phyloP scores from a whole-genome alignment of 805 yeast species.

The Henningerozyma blattae region DNA sequence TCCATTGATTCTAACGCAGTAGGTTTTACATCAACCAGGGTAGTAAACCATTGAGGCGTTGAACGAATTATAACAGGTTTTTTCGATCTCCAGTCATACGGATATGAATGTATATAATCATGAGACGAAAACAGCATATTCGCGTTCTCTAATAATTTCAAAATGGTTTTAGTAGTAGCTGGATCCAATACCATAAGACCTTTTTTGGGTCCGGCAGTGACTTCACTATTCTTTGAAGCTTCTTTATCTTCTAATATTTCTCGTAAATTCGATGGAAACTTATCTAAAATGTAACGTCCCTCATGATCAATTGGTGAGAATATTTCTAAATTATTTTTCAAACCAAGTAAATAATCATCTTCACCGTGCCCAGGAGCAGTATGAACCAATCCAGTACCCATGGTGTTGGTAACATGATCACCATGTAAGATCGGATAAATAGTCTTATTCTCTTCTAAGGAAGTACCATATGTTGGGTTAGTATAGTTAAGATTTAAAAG shows the following conservation, averaged over 20 bases:
- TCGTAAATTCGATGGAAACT: conserved; percentile 23
- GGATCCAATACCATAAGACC: conserved; percentile 49
- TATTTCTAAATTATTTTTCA: conserved; percentile 41
- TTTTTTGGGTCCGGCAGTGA: conserved; percentile 1
- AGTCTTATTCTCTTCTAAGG: conserved; percentile 13
- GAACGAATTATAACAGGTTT: conserved; percentile 90
- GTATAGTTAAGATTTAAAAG: conserved; percentile 35
- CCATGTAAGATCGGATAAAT: conserved; percentile 56
- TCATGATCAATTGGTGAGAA: conserved; percentile 68
- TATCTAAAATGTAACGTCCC: conserved; percentile 51
- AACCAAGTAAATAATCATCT: conserved; percentile 76
- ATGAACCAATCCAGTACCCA: conserved; percentile 95
- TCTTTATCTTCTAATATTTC: conserved; percentile 8
- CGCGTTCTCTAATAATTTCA: conserved; percentile 30
- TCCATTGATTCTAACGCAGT: conserved; percentile 48
- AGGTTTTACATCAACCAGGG: conserved; percentile 61
- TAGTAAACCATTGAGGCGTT: conserved; percentile 95
- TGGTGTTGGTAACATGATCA: conserved; percentile 61
- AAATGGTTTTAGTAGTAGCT: conserved; percentile 38
- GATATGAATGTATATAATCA: conserved; percentile 69
- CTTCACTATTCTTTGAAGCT: too few relatives aligned
- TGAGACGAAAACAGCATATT: conserved; percentile 37
- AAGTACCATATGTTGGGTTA: conserved; percentile 37
- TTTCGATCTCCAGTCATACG: conserved; percentile 95
- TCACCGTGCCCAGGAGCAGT: conserved; percentile 97